Percentiles rank a stretch among this genome's conserved stretches.
Evolutionary conservation across 1,139 yeast species (phyloP).

Genomic region (Protomyces arabidopsidicola): DNA sequence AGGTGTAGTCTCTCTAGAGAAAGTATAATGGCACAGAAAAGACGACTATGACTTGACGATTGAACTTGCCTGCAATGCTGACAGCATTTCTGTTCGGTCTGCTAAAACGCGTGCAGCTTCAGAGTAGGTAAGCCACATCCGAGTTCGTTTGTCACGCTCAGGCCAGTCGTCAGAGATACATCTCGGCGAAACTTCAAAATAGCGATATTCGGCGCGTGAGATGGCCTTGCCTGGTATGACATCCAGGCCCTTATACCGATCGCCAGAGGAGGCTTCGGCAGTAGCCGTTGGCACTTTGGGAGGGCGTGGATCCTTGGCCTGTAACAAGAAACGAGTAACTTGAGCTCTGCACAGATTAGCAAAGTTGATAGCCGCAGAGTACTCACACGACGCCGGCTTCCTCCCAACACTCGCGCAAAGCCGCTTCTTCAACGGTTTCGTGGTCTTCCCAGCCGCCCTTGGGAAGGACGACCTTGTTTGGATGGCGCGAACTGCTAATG

Average conservation of each 20-base stretch:
- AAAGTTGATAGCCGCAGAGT: conserved; percentile 32
- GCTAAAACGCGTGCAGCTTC: conserved; percentile 28
- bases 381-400: conserved; percentile 70
- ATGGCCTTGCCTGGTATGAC: conserved; percentile 8
- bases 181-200: conserved; percentile 26
- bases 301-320: conserved; percentile 14
- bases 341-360: not conserved
- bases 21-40: not conserved
- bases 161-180: conserved; percentile 28
- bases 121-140: conserved; percentile 30
- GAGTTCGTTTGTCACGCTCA: conserved; percentile 28
- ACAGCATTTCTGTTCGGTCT: conserved; percentile 27
- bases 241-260: conserved; percentile 11
- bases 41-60: conserved; percentile 12
- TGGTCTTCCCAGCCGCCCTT: conserved; percentile 94
- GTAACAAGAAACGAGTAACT: conserved; percentile 3
- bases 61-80: conserved; percentile 25
- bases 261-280: not conserved
- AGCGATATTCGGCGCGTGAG: conserved; percentile 27
- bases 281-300: conserved; percentile 6
- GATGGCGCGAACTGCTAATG: conserved; percentile 64
- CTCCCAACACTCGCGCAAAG: conserved; percentile 93
- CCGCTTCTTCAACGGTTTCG: conserved; percentile 59
- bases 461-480: conserved; percentile 68
- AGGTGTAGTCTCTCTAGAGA: no score